A percentile compares a stretch with the other conserved stretches of the same genome.
Conservation (phyloP, 768 basidiomycete genomes). For the Tylopilus plumbeoviolaceoides region DNA sequence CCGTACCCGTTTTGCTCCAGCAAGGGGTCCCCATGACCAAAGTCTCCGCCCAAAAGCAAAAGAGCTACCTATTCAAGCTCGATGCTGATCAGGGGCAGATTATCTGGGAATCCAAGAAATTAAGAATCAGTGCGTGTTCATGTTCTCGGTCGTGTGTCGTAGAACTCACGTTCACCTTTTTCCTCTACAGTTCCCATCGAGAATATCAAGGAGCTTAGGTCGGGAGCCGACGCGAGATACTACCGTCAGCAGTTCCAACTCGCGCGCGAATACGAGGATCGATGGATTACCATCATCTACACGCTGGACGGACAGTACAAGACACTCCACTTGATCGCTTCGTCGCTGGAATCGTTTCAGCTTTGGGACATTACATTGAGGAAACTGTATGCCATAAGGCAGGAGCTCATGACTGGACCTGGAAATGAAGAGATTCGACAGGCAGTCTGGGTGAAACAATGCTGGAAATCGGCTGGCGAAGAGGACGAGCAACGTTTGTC, state of each 20-base stretch:
- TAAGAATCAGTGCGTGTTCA: constrained; percentile 52
- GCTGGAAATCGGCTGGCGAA: constrained; percentile 73
- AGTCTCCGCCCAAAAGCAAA: constrained; percentile 73
- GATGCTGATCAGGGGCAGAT: constrained; percentile 81
- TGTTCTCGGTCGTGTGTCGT: background rate
- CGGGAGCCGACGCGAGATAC: constrained; percentile 64
- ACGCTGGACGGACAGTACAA: constrained; percentile 75
- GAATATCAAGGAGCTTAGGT: constrained; percentile 81
- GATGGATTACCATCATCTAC: constrained; percentile 87
- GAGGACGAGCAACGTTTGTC: constrained; percentile 57
- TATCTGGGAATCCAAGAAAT: constrained; percentile 70
- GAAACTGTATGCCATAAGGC: constrained; percentile 60
- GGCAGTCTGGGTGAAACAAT: constrained; percentile 74
- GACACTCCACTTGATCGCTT: constrained; percentile 79
- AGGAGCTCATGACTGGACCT: constrained; percentile 65
- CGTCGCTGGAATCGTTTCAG: constrained; percentile 56
- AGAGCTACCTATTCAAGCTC: constrained; percentile 63
- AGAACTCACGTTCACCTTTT: background rate
- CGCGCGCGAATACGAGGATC: constrained; percentile 54
- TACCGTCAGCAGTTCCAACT: constrained; percentile 70
- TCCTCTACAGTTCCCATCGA: constrained; percentile 68
- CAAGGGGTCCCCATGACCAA: constrained; percentile 77
- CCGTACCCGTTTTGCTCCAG: constrained; percentile 55
- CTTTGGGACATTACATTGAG: constrained; percentile 63
- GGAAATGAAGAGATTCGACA: constrained; percentile 62